These are phyloP conservation scores for Podospora tetraspora DNA, from an alignment of 495 filamentous ascomycete species.

Conservation along the genomic window DNA sequence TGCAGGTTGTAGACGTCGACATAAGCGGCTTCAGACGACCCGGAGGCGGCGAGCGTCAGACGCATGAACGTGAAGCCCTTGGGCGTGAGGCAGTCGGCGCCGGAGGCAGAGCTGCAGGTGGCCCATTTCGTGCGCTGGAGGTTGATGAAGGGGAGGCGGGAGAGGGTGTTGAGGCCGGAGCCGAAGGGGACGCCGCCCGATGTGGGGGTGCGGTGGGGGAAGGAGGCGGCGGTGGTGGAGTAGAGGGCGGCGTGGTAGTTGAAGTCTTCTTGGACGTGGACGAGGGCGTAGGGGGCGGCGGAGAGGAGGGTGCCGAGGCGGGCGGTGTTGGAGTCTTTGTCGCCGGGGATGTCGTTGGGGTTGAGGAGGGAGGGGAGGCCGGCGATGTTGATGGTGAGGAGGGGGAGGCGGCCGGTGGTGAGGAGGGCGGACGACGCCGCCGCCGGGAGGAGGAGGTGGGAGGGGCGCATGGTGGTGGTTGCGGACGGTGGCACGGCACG, in stretches of 20 bases:
- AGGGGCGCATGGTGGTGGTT: background rate
- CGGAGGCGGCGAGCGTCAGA: conserved; percentile 15
- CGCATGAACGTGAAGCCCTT: conserved; percentile 63
- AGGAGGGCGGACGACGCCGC: background rate
- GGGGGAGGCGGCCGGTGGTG: conserved; percentile 39
- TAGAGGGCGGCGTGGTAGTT: conserved; percentile 59
- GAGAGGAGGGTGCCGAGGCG: conserved; percentile 46
- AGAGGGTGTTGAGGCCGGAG: conserved; percentile 55
- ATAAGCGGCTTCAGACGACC: conserved; percentile 32
- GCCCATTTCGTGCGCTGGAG: conserved; percentile 55
- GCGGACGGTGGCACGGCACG: background rate
- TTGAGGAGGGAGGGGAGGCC: conserved; percentile 53
- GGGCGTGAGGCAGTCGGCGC: conserved; percentile 55
- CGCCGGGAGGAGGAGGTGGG: background rate
- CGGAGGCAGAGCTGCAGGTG: conserved; percentile 49
- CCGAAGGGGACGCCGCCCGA: conserved; percentile 57
- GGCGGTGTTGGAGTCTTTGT: conserved; percentile 47
- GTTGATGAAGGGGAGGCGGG: conserved; percentile 50
- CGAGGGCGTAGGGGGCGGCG: conserved; percentile 50
- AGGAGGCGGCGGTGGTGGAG: conserved; percentile 45
- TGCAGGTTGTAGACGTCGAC: conserved; percentile 60
- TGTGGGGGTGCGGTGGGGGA: conserved; percentile 51
- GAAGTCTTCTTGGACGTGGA: conserved; percentile 64
- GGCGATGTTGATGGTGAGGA: conserved; percentile 57
- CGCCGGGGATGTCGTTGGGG: conserved; percentile 47